These are phyloP conservation scores for Fusarium sp. DNA, from an alignment of 2,329 filamentous ascomycete genomes.

Conservation along the genomic window DNA sequence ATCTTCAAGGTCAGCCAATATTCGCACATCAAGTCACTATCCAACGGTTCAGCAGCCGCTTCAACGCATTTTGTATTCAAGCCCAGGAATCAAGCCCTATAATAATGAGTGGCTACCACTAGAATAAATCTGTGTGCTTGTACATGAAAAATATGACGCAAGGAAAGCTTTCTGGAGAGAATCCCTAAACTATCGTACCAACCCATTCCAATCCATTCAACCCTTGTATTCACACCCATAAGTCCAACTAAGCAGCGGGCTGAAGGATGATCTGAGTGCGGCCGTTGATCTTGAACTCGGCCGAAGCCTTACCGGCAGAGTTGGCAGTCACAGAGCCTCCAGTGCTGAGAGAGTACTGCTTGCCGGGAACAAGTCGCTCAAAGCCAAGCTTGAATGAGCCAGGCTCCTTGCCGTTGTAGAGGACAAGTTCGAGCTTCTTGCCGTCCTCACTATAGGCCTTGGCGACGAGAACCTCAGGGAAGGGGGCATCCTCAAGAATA, in stretches of 20 bases:
- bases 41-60: fast-evolving
- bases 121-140: neutral
- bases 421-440: constrained; percentile 15
- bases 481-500: constrained; percentile 4
- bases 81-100: neutral
- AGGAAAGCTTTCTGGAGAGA: neutral
- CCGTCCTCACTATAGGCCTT: constrained; percentile 14
- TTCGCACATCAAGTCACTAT: neutral
- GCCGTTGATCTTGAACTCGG: neutral
- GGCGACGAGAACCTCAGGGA: constrained; percentile 16
- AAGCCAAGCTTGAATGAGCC: constrained; percentile 7
- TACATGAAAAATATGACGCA: neutral
- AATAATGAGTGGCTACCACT: neutral
- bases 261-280: constrained; percentile 17
- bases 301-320: constrained; percentile 1
- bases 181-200: neutral
- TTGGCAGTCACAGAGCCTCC: constrained; percentile 10
- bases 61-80: neutral
- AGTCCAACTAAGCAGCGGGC: neutral
- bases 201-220: neutral
- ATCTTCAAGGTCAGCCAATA: neutral
- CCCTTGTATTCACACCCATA: neutral
- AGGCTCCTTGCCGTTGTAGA: constrained; percentile 18
- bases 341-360: constrained; percentile 11
- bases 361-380: constrained; percentile 1